Percentiles rank a stretch among this genome's conserved stretches.
phyloP scores from a whole-genome alignment of 345 rosid species.

The Camelina sativa region DNA sequence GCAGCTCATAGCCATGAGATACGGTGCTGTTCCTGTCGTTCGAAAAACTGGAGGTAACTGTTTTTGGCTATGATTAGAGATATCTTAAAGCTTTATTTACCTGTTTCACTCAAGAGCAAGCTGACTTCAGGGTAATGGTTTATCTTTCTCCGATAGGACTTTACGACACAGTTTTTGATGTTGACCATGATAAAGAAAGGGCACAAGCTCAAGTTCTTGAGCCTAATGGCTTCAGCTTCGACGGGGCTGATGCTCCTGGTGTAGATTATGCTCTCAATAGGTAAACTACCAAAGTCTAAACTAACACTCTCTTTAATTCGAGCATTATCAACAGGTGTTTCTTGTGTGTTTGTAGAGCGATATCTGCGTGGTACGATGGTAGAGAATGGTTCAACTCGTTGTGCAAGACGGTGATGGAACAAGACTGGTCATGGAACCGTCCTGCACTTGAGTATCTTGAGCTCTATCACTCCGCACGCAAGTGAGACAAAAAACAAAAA shows the following conservation, averaged over 20 bases:
- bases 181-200: slow-evolving; percentile 85
- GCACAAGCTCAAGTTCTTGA: slow-evolving; percentile 81
- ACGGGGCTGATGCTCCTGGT: slow-evolving; percentile 82
- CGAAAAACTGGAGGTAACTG: slow-evolving; percentile 86
- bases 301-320: neutral
- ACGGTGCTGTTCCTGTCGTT: slow-evolving; percentile 86
- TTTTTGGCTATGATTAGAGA: neutral
- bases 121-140: neutral
- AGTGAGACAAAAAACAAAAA: slow-evolving; percentile 40
- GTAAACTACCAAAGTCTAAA: slow-evolving; percentile 43
- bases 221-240: slow-evolving; percentile 91
- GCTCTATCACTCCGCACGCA: slow-evolving; percentile 86
- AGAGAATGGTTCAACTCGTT: slow-evolving; percentile 78
- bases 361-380: slow-evolving; percentile 72
- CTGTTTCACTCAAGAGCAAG: slow-evolving; percentile 20
- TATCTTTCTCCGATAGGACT: slow-evolving; percentile 58
- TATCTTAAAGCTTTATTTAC: slow-evolving; percentile 22
- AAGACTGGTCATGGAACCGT: slow-evolving; percentile 99
- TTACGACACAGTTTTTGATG: slow-evolving; percentile 89
- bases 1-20: slow-evolving; percentile 93
- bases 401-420: slow-evolving; percentile 89
- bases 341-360: slow-evolving; percentile 59
- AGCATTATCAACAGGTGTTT: neutral
- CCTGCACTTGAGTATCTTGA: slow-evolving; percentile 97
- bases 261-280: slow-evolving; percentile 86